These are phyloP conservation scores for Alloteropsis semialata DNA, from an alignment of 176 grass and related monocot genomes.

Conservation along the genomic window DNA sequence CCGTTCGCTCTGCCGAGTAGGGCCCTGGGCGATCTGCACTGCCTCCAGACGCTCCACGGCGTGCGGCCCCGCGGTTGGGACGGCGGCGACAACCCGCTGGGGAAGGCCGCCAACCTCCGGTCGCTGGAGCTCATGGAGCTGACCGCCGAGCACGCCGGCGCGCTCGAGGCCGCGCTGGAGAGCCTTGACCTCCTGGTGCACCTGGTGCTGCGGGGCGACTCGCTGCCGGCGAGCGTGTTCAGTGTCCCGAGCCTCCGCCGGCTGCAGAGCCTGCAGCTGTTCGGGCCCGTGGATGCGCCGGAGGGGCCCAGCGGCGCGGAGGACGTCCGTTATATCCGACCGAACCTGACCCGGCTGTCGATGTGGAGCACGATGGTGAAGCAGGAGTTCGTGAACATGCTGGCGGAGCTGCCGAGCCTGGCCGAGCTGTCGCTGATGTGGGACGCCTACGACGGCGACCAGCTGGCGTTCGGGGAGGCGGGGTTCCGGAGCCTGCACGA, in stretches of 20 bases:
- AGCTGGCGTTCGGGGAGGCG: conserved; percentile 22
- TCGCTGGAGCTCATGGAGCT: conserved; percentile 39
- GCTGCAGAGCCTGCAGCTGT: conserved; percentile 48
- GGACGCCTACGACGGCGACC: conserved; percentile 29
- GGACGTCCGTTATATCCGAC: conserved; percentile 39
- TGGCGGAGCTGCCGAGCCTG: conserved; percentile 43
- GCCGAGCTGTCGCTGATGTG: conserved; percentile 27
- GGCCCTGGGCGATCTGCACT: conserved; percentile 39
- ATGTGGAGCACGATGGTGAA: conserved; percentile 41
- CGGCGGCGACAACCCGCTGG: conserved; percentile 16
- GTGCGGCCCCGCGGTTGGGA: conserved; percentile 34
- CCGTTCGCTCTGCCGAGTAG: conserved; percentile 30
- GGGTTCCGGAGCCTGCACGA: conserved; percentile 35
- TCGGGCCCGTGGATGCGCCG: conserved; percentile 24
- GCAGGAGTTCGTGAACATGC: conserved; percentile 50
- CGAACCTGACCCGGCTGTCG: conserved; percentile 34
- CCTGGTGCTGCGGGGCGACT: conserved; percentile 37
- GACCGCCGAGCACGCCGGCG: conserved; percentile 9
- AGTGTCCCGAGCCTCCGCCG: conserved; percentile 33
- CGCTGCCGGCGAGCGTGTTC: conserved; percentile 42
- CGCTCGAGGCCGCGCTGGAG: conserved; percentile 28
- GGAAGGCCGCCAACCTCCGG: conserved; percentile 42
- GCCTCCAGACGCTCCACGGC: conserved; percentile 48
- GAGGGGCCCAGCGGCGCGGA: not conserved
- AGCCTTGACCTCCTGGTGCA: conserved; percentile 48